Conservation (phyloP, 768 basidiomycete species). For the Amanita jacksonii region DNA sequence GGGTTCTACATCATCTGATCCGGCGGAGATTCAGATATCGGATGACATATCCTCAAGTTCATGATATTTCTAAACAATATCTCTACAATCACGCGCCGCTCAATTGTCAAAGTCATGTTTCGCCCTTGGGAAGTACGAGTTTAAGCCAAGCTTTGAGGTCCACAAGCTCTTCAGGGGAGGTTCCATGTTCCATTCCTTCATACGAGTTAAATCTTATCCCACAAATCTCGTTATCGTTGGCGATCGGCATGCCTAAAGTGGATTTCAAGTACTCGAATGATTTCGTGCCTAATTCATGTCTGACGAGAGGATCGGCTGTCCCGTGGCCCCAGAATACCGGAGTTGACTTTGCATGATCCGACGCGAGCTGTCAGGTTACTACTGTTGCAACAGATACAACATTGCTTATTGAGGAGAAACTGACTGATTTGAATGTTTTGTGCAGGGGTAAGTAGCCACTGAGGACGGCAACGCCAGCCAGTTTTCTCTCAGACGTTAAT, state of each 20-base stretch:
- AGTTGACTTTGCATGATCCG: constrained; percentile 44
- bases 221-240: constrained; percentile 21
- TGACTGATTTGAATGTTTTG: constrained; percentile 55
- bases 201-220: constrained; percentile 68
- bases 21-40: too few relatives aligned
- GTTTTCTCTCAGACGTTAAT: constrained; percentile 52
- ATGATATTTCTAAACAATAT: too few relatives aligned
- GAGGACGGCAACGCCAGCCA: constrained; percentile 67
- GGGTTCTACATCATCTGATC: too few relatives aligned
- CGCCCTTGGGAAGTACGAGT: constrained; percentile 35
- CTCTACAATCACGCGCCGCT: too few relatives aligned
- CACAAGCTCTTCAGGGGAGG: constrained; percentile 52
- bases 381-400: not conserved
- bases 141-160: constrained; percentile 67
- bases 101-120: not conserved
- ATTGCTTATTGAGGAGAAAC: constrained; percentile 11
- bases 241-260: constrained; percentile 40
- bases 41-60: too few relatives aligned
- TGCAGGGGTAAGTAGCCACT: constrained; percentile 75
- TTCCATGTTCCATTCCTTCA: constrained; percentile 56
- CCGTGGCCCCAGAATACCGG: constrained; percentile 91
- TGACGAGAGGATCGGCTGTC: constrained; percentile 63
- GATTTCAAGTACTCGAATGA: constrained; percentile 50
- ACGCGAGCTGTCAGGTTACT: constrained; percentile 40
- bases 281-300: constrained; percentile 37